Percentiles rank a stretch among this genome's conserved stretches.
These are phyloP conservation scores for Sutorius eximius DNA, from an alignment of 1,284 basidiomycete species.

Conservation along the genomic window DNA sequence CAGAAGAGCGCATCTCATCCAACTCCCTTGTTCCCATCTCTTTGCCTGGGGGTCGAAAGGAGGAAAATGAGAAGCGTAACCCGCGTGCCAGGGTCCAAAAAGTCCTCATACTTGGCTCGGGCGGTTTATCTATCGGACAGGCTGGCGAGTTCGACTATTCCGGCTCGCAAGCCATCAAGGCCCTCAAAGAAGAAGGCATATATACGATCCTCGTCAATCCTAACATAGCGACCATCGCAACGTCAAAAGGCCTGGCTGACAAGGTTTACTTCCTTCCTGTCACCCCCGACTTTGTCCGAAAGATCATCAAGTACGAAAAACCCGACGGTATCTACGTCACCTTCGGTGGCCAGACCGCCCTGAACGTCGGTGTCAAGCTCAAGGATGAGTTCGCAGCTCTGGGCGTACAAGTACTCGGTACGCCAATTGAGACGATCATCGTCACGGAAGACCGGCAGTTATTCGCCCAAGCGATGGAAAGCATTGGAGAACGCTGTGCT, in stretches of 20 bases:
- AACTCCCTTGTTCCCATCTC: conserved; percentile 71
- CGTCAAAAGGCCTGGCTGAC: conserved; percentile 95
- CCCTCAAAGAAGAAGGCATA: conserved; percentile 97
- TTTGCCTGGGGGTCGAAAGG: conserved; percentile 86
- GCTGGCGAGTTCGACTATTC: conserved; percentile 99
- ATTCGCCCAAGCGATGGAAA: conserved; percentile 93
- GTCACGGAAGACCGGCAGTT: conserved; percentile 96
- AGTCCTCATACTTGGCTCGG: conserved; percentile 97
- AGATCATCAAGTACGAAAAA: conserved; percentile 97
- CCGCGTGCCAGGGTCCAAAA: conserved; percentile 86
- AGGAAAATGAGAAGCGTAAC: conserved; percentile 76
- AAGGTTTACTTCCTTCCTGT: conserved; percentile 99
- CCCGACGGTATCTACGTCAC: conserved; percentile 99
- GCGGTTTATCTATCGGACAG: conserved; percentile 96
- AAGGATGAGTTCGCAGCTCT: conserved; percentile 91
- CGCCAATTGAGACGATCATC: conserved; percentile 97
- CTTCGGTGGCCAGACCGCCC: conserved; percentile 96
- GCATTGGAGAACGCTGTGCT: conserved; percentile 95
- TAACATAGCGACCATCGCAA: conserved; percentile 99
- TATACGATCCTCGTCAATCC: conserved; percentile 99
- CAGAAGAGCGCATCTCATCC: conserved; percentile 71
- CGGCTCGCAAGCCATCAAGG: conserved; percentile 98
- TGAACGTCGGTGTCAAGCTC: conserved; percentile 96
- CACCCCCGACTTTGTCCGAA: conserved; percentile 95
- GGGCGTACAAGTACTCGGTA: conserved; percentile 93